phyloP scores from a whole-genome alignment of 2,329 filamentous ascomycete genomes.

The Juglanconis sp. region DNA sequence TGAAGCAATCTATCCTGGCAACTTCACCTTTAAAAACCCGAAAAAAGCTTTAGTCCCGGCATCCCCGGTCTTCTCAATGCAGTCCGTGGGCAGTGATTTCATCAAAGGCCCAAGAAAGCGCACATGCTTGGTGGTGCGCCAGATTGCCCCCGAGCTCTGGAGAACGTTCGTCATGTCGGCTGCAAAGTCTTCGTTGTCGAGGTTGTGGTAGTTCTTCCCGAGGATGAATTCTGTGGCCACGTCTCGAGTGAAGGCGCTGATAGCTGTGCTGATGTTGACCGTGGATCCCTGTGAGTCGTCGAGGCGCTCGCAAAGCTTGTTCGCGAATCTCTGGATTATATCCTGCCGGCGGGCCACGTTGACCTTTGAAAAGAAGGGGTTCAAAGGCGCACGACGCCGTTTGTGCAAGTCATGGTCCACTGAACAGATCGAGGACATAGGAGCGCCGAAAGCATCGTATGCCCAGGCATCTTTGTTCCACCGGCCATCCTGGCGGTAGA shows the following conservation, averaged over 20 bases:
- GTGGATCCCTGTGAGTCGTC: background rate
- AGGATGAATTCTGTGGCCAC: conserved; percentile 18
- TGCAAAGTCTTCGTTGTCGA: conserved; percentile 17
- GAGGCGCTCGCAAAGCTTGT: conserved; percentile 12
- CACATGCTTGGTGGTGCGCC: conserved; percentile 21
- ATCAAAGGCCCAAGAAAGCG: conserved; percentile 16
- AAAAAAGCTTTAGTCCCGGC: conserved; percentile 3
- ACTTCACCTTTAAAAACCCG: conserved; percentile 1
- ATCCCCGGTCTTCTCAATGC: conserved; percentile 7
- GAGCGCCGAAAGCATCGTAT: background rate
- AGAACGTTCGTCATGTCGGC: conserved; percentile 7
- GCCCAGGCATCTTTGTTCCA: conserved; percentile 15
- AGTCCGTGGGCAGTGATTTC: conserved; percentile 10
- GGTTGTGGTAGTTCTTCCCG: conserved; percentile 13
- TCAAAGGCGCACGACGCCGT: background rate
- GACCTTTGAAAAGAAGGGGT: background rate
- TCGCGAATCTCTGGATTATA: background rate
- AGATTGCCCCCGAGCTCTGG: conserved; percentile 11
- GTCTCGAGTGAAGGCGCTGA: conserved; percentile 17
- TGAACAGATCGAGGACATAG: background rate
- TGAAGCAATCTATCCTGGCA: background rate
- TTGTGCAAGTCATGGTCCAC: conserved; percentile 7
- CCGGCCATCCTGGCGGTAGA: conserved; percentile 12
- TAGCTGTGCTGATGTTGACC: conserved; percentile 17
- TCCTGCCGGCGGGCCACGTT: background rate